Conservation (phyloP, 2,329 filamentous ascomycete genomes). For the Ploettnerulaceae sp. region DNA sequence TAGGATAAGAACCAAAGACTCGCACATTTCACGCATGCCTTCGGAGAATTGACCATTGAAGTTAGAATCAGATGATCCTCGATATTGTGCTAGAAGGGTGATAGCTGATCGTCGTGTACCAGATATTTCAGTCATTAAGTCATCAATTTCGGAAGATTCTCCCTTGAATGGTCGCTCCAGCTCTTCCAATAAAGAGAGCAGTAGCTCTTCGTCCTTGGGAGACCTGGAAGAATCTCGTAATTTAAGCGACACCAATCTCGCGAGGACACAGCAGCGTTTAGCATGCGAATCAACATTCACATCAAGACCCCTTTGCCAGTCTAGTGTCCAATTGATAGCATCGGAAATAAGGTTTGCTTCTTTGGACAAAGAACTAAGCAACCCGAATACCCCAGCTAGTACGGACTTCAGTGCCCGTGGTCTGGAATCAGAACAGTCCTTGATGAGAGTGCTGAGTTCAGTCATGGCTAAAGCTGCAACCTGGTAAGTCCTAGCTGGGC, state of each 20-base stretch:
- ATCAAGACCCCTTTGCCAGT: constrained; percentile 34
- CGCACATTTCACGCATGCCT: constrained; percentile 40
- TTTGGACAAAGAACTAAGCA: constrained; percentile 47
- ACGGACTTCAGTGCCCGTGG: constrained; percentile 13
- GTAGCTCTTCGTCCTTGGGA: constrained; percentile 38
- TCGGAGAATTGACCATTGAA: constrained; percentile 10
- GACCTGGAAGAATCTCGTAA: constrained; percentile 43
- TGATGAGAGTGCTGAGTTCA: constrained; percentile 21
- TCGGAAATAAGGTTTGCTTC: constrained; percentile 44
- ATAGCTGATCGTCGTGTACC: constrained; percentile 51
- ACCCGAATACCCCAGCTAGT: constrained; percentile 39
- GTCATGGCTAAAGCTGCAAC: constrained; percentile 21
- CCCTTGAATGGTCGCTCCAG: constrained; percentile 57
- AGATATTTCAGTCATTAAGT: constrained; percentile 53
- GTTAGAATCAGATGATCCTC: constrained; percentile 9
- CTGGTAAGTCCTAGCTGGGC: constrained; percentile 22
- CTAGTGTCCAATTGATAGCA: constrained; percentile 51
- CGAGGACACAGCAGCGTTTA: constrained; percentile 44
- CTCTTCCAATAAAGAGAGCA: constrained; percentile 47
- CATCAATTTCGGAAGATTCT: constrained; percentile 54
- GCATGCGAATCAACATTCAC: constrained; percentile 27
- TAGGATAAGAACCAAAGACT: constrained; percentile 52
- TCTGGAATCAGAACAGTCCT: constrained; percentile 20
- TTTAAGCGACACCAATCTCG: constrained; percentile 50
- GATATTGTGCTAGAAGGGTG: constrained; percentile 38